These are phyloP conservation scores for Solanum paucissectum DNA, from an alignment of 257 asterid species.

Conservation along the genomic window DNA sequence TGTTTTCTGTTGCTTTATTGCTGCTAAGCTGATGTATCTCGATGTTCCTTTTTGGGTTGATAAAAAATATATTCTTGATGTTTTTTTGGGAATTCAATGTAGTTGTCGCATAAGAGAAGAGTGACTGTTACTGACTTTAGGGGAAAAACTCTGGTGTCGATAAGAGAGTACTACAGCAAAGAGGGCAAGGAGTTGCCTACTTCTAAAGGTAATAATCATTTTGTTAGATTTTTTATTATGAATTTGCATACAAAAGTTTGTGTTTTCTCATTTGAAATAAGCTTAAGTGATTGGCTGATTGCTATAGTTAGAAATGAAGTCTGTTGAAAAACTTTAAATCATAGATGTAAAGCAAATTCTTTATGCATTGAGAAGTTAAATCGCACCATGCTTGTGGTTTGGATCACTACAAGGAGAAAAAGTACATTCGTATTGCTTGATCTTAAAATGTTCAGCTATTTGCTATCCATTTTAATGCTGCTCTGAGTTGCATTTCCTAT, in stretches of 20 bases:
- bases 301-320: not conserved
- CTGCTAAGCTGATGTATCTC: not conserved
- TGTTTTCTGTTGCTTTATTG: not conserved
- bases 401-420: not conserved
- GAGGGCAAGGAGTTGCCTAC: constrained; percentile 90
- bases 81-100: not conserved
- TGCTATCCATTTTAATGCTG: not conserved
- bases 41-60: not conserved
- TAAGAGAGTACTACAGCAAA: constrained; percentile 77
- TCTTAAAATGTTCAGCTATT: not conserved
- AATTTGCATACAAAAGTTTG: not conserved
- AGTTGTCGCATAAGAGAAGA: constrained; percentile 76
- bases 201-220: constrained; percentile 50
- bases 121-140: constrained; percentile 82
- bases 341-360: not conserved
- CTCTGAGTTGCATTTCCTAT: not conserved
- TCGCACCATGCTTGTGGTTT: not conserved
- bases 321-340: not conserved
- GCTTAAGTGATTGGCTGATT: not conserved
- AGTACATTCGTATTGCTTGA: not conserved
- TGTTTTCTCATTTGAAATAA: not conserved
- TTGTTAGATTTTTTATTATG: not conserved
- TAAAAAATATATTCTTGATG: not conserved
- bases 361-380: not conserved
- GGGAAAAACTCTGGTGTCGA: constrained; percentile 77